Conservation (phyloP, 2,329 filamentous ascomycete species). For the Colletotrichum acutatum region DNA sequence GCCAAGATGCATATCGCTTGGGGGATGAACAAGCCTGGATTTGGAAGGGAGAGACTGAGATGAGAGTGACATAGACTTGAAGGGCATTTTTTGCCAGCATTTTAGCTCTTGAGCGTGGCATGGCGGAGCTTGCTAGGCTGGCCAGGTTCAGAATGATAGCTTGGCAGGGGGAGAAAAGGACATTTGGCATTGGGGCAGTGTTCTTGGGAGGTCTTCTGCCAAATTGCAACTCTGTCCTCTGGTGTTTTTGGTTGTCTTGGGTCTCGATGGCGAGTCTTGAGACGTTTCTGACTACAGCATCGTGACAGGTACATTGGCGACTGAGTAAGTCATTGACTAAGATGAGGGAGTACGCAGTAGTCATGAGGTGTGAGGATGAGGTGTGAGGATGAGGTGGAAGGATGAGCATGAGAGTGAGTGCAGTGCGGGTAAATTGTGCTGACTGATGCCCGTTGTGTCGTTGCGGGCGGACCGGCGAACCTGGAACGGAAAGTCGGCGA, state of each 20-base stretch:
- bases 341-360: not conserved
- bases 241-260: not conserved
- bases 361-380: not conserved
- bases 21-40: not conserved
- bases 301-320: not conserved
- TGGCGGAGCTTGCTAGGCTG: no score
- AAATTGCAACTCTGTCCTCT: not conserved
- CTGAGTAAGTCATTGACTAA: not conserved
- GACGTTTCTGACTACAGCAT: not conserved
- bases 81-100: not conserved
- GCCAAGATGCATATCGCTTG: not conserved
- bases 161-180: constrained; percentile 16
- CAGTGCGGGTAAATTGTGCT: not conserved
- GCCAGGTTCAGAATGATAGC: not conserved
- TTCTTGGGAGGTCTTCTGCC: not conserved
- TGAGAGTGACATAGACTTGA: not conserved
- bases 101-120: not conserved
- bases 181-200: constrained; percentile 12
- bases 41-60: constrained; percentile 5
- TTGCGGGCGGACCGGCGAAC: not conserved
- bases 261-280: not conserved
- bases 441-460: not conserved
- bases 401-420: no score
- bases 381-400: no score
- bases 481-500: not conserved